Evolutionary conservation across 2,329 filamentous ascomycete genomes (phyloP), one percentile per base, ranked within the genome.

Genomic region (Verticillium nonalfalfae): DNA sequence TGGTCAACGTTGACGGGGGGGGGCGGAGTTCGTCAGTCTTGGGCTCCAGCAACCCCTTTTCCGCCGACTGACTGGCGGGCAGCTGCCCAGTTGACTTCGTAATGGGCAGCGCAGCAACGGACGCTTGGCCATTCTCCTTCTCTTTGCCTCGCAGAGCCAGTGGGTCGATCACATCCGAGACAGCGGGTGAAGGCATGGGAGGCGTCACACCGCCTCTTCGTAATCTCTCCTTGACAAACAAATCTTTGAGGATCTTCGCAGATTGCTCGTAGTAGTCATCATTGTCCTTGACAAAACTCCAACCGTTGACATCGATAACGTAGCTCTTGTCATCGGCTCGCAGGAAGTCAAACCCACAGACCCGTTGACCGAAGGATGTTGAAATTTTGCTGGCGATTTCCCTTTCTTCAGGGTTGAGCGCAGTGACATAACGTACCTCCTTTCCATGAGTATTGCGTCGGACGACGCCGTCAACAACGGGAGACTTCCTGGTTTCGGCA

Each of bases 211-310:
- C 73, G 35, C 82, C 80, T 67, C 82, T 84, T 40, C 85, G 84
- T 59, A 86, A 76, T 69, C 88, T 91, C 74, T 97, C 94, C 65
- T 86, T 86, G 65, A 96, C 81, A 67, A 99, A 98, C 72, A 96
- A 91, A 7, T 95, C 89, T 70, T 88, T 91, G 59, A 99, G 79
- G 57, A 98, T 97, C 63, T 81, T 88, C 26, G 95, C 87, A 68
- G 90, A 95, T 70, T 92, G 91, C 70, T 98, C 91, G 73, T 99
- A 99, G 75, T 99, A 99, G 63, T 96, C 93, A 65, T 97, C 94
- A 69, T 99, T 99, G 74, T 99, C 96, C 74, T 99, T 99, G 74
- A 99, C 95, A 70, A 99, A 99, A 72, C 94, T 98, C 96, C 96
- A 99, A 13, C 95, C 95, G 73, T 99, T 99, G 68, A 99, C 95